Evolutionary conservation across 2,329 filamentous ascomycete species (phyloP), one percentile per base, ranked within the genome.

Genomic region (Arthrobotrys pseudoclavata): DNA sequence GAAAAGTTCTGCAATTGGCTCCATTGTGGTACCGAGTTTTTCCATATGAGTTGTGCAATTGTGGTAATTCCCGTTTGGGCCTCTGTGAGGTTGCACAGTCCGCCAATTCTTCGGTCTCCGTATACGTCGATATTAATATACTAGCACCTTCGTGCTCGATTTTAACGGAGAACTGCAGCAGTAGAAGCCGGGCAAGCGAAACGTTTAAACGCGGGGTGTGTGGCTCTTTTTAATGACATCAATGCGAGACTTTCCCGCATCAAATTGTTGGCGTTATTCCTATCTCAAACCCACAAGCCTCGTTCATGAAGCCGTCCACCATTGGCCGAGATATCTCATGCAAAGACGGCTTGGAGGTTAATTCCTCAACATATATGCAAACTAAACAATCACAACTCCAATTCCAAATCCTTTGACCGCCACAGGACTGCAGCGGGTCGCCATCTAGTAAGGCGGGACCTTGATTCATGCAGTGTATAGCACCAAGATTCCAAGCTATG

Each of bases 381-480:
- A 18, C 15, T 2, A 34, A 34, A 34, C 31, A 34, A 34, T 34
- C 31, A 34, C 31, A 34, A 34, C 7, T 34, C 3, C 26, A 42
- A 60, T 42, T 60, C 55, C 55, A 60, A 60, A 60, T 60, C 31
- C 31, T 42, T 60, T 24, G 55, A 4, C 18, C 20, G 55, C 55
- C 31, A 29, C 34, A 26, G 31, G 1, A 18, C 15, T 47, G 42
- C 20, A 48, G 18, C 55, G 55, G 55, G 55, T 60, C 55, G 55
- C 55, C 55, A 34, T 60, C 31, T 42, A n/a, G 13, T 22, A 18
- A 31, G 34, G 34, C 10, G 6, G 18, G 20, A 42, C 55, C 18
- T 60, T 60, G 55, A 15, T 60, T 60, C 13, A 60, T 60, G 55
- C 55, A 60, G 55, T 42, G 55, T 18, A 40, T 60, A 60, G 55